These are phyloP conservation scores for Aspergillus sclerotioniger DNA, from an alignment of 495 filamentous ascomycete species.

Conservation along the genomic window DNA sequence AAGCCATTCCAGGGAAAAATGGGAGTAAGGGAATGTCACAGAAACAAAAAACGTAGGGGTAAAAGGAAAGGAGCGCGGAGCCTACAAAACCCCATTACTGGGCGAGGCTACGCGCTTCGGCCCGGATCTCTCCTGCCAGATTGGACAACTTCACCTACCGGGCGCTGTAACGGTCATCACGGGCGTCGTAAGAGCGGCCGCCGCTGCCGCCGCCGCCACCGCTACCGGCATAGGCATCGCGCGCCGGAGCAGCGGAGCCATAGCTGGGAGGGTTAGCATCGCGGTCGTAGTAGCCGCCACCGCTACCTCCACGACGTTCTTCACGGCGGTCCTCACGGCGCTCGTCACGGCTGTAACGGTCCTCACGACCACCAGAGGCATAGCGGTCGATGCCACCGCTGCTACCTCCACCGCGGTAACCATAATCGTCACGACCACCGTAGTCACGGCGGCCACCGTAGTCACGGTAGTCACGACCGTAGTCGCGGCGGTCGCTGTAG, in stretches of 20 bases:
- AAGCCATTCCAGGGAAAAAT: constrained; percentile 29
- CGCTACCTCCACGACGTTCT: constrained; percentile 60
- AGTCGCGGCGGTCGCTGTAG: constrained; percentile 58
- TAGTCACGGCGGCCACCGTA: constrained; percentile 52
- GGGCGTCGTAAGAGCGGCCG: constrained; percentile 53
- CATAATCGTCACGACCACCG: constrained; percentile 44
- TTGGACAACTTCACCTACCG: constrained; percentile 35
- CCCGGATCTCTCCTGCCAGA: constrained; percentile 10
- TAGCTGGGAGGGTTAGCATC: constrained; percentile 40
- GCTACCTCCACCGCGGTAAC: constrained; percentile 41
- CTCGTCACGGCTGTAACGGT: constrained; percentile 66
- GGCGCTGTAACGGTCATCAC: constrained; percentile 46
- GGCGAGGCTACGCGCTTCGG: constrained; percentile 17
- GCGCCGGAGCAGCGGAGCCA: constrained; percentile 32
- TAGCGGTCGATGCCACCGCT: constrained; percentile 61
- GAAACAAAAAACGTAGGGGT: constrained; percentile 11
- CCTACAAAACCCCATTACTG: constrained; percentile 15
- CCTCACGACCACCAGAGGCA: constrained; percentile 58
- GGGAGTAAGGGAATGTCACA: constrained; percentile 15
- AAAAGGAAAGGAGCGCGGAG: constrained; percentile 15
- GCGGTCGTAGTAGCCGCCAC: constrained; percentile 47
- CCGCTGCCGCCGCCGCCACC: constrained; percentile 4
- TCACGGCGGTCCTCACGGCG: constrained; percentile 56
- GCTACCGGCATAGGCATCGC: constrained; percentile 31
- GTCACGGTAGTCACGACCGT: constrained; percentile 56